A percentile compares a stretch with the other conserved stretches of the same genome.
These are phyloP conservation scores for Microcyclosporella mali DNA, from an alignment of 2,329 filamentous ascomycete genomes.

Conservation along the genomic window DNA sequence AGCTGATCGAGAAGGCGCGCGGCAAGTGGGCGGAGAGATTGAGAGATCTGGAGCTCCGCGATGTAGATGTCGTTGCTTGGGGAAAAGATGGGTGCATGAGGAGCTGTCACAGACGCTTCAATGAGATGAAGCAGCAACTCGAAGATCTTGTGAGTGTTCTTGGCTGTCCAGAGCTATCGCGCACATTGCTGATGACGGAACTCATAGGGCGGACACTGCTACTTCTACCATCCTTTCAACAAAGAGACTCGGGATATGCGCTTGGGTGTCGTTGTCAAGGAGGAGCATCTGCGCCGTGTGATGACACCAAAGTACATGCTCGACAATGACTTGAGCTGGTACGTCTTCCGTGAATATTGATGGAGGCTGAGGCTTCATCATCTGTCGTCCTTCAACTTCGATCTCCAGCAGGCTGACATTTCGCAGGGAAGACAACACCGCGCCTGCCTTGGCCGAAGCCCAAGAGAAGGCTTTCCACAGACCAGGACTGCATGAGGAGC, in stretches of 20 bases:
- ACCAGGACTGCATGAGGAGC: too few relatives aligned
- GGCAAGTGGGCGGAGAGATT: conserved; percentile 1
- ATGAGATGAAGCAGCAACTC: conserved; percentile 1
- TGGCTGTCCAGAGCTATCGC: background rate
- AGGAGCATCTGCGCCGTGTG: too few relatives aligned
- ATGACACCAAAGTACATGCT: too few relatives aligned
- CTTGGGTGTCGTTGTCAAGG: background rate
- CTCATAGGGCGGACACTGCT: background rate
- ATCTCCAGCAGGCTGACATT: too few relatives aligned
- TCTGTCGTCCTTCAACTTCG: too few relatives aligned
- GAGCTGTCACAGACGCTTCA: background rate
- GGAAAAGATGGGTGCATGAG: background rate
- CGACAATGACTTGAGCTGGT: too few relatives aligned
- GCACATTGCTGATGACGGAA: background rate
- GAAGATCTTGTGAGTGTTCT: conserved; percentile 1
- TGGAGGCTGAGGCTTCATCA: too few relatives aligned
- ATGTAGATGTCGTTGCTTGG: conserved; percentile 2
- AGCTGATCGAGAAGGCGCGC: conserved; percentile 1
- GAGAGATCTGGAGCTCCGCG: conserved; percentile 1
- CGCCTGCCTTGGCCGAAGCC: too few relatives aligned
- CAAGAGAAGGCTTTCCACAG: too few relatives aligned
- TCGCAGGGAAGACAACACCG: too few relatives aligned
- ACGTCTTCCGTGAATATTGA: too few relatives aligned
- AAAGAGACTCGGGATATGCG: background rate
- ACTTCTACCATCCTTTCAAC: background rate